Evolutionary conservation across 805 yeast species (phyloP).

Genomic region (Nakazawaea sp.): DNA sequence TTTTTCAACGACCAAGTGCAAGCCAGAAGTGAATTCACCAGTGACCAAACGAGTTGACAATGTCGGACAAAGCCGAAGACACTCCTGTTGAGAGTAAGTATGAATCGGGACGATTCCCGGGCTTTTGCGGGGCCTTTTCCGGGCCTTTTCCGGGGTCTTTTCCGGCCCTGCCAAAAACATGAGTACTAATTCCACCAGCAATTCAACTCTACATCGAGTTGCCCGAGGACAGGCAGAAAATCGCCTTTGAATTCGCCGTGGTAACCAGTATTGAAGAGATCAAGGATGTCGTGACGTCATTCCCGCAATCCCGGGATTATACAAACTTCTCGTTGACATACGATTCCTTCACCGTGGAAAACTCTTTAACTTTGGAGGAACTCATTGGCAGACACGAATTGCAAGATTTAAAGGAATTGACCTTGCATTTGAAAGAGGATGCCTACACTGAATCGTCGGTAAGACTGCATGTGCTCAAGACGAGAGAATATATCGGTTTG

Average conservation of each 20-base stretch:
- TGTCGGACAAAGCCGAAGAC: constrained; percentile 2
- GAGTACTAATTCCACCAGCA: constrained; percentile 4
- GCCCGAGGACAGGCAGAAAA: constrained; percentile 19
- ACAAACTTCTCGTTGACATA: constrained; percentile 50
- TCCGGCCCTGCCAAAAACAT: too few species aligned
- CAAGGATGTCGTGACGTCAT: constrained; percentile 47
- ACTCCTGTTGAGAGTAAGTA: background rate
- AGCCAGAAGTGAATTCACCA: too few species aligned
- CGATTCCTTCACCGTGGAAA: constrained; percentile 27
- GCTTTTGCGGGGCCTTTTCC: background rate
- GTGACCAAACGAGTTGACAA: too few species aligned
- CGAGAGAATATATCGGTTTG: constrained; percentile 56
- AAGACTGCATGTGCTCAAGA: constrained; percentile 52
- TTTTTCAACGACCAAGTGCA: too few species aligned
- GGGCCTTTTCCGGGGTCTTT: background rate
- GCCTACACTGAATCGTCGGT: constrained; percentile 58
- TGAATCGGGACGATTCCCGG: background rate
- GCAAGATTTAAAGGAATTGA: constrained; percentile 23
- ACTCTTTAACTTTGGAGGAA: constrained; percentile 19
- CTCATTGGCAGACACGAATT: constrained; percentile 20
- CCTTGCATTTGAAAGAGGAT: constrained; percentile 40
- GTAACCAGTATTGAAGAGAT: constrained; percentile 50
- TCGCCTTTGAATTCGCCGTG: constrained; percentile 19
- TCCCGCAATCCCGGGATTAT: constrained; percentile 49
- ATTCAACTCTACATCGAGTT: constrained; percentile 19